Evolutionary conservation across 192 early-diverging fungal genomes (phyloP), one percentile per base, ranked within the genome.

Genomic region (Dissophora globulifera): DNA sequence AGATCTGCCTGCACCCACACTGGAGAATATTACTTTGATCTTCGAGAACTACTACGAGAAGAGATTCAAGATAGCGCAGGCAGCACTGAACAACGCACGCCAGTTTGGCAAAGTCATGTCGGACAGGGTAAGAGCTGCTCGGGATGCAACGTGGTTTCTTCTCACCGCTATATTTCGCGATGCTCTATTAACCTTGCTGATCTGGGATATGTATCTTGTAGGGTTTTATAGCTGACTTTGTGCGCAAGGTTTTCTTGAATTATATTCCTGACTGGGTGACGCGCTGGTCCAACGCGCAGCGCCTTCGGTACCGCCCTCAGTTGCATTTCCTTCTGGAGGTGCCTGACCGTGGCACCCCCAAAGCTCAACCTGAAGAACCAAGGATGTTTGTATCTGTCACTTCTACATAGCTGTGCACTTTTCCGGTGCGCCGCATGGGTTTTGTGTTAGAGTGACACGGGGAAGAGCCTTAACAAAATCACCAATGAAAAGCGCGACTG

Each of bases 51-150:
- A 76, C 13, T 61, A 42, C 32, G 45, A 55, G 1, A 65, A 47
- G 45, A 58, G 72, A 29, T 58, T 58, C 22, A 54, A 52, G 9
- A 48, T 76, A 25, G 72, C 72, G 3, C 52, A 66, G 33, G 35
- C 35, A 9, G 72, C 72, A 2, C 27, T 76, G 32, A 57, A 52
- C n/a, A 76, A 76, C 20, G 65, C 72, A 11, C 55, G 63, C 2
- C 63, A 67, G 30, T 76, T 76, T 62, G 72, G 72, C 4, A 76
- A 76, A 50, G 64, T 76, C 10, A 76, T 76, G 72, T 65, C 63
- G 0, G 56, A 76, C 17, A 48, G 58, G n/a, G 71, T 76, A 76
- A 17, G 35, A 38, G 13, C n/a, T n/a, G n/a, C n/a, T n/a, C n/a
- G n/a, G n/a, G n/a, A n/a, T n/a, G n/a, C n/a, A n/a, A n/a, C n/a